Evolutionary conservation across 305 asterid genomes (phyloP), one percentile per base, ranked within the genome.

Genomic region (Coffea humblotiana): DNA sequence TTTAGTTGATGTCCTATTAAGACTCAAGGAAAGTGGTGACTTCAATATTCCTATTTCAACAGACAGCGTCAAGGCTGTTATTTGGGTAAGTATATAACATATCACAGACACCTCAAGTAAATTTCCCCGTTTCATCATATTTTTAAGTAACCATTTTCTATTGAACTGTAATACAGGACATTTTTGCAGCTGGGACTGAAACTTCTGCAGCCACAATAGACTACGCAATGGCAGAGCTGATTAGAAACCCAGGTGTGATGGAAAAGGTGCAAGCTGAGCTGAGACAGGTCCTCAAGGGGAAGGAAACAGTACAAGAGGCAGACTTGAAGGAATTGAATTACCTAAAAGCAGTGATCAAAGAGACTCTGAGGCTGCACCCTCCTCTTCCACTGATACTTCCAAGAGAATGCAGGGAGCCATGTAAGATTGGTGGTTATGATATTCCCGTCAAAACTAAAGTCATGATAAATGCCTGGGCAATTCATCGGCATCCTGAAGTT

Each of bases 141-240:
- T 40, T 32, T 40, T 40, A 40, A 5, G 43, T 40, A 40, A 40
- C 43, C 43, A 40, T 40, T 51, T 8, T 15, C 32, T 54, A 15
- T n/a, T 2, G 19, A 23, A 32, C 40, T 21, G 10, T 16, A 25
- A 6, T 63, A 35, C 83, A 87, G 90, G 88, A 87, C 43, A 77
- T 89, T 76, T 81, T 87, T 21, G 78, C 80, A 48, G 89, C 83
- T 8, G 88, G 88, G 35, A 83, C 76, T 72, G 85, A 83, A 78
- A 87, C 89, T 21, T 84, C 90, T 14, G 82, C 91, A 65, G 45
- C 80, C 29, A 76, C 80, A 23, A 43, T 85, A 51, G 90, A 85
- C 61, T 88, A 90, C 89, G 85, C 89, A 0, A 89, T 88, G 88
- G 79, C 88, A 0, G 89, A 89, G 80, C 45, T 89, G 83, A 72